These are phyloP conservation scores for Eucalyptus albens DNA, from an alignment of 345 rosid species.

Conservation along the genomic window DNA sequence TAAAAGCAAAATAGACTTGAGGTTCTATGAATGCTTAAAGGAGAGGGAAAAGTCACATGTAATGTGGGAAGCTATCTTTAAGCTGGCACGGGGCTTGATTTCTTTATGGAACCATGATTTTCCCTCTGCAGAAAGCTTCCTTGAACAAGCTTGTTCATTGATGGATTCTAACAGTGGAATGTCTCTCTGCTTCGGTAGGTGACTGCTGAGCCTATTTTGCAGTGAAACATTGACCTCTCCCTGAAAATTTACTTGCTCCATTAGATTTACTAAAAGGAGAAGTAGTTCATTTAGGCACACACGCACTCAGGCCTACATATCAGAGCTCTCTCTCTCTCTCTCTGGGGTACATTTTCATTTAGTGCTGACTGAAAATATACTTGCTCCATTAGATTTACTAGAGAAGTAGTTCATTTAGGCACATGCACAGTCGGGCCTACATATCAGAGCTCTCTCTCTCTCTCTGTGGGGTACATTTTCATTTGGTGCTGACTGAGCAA, in stretches of 20 bases:
- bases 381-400: not conserved
- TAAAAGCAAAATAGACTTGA: slow-evolving; percentile 28
- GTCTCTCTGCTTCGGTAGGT: slow-evolving; percentile 70
- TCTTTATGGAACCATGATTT: slow-evolving; percentile 37
- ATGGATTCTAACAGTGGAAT: slow-evolving; percentile 46
- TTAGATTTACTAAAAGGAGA: not conserved
- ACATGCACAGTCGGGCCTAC: not conserved
- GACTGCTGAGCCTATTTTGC: not conserved
- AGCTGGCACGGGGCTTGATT: slow-evolving; percentile 41
- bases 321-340: not conserved
- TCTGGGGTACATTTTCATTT: not conserved
- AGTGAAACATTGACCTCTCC: not conserved
- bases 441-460: not conserved
- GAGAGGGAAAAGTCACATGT: slow-evolving; percentile 28
- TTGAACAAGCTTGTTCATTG: slow-evolving; percentile 53
- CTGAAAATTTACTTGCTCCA: not conserved
- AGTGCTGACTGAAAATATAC: not conserved
- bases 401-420: not conserved
- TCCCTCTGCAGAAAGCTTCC: slow-evolving; percentile 45
- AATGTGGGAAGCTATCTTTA: slow-evolving; percentile 54
- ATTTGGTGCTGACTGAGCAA: not conserved
- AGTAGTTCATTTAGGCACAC: not conserved
- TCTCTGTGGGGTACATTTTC: not conserved
- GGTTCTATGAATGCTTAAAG: slow-evolving; percentile 33
- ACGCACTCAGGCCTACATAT: not conserved